A percentile compares a stretch with the other conserved stretches of the same genome.
These are phyloP conservation scores for Scalesia atractyloides DNA, from an alignment of 129 eudicot species.

Conservation along the genomic window DNA sequence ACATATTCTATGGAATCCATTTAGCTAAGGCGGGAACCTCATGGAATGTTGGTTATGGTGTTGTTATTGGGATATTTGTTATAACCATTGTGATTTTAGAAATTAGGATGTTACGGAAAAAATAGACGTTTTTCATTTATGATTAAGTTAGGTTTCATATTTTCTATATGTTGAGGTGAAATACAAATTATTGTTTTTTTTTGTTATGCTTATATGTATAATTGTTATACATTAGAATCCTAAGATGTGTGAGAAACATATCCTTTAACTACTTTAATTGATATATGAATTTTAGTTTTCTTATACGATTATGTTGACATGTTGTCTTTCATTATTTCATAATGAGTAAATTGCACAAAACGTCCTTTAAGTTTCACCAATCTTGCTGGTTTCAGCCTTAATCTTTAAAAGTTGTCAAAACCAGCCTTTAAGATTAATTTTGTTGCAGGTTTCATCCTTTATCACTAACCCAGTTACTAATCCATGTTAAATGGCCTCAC, in stretches of 20 bases:
- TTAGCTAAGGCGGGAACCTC: constrained; percentile 57
- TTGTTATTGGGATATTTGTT: constrained; percentile 37
- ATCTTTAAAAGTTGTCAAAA: too few relatives aligned
- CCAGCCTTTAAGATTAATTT: too few relatives aligned
- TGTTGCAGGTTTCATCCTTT: too few relatives aligned
- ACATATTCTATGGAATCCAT: constrained; percentile 77
- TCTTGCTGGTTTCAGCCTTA: too few relatives aligned
- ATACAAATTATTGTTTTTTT: background rate
- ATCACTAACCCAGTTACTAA: too few relatives aligned
- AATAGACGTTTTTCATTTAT: constrained; percentile 14
- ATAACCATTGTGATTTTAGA: constrained; percentile 45
- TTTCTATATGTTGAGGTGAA: background rate
- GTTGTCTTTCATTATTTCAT: too few relatives aligned
- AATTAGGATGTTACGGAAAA: constrained; percentile 41
- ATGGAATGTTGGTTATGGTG: constrained; percentile 64
- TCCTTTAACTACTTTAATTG: background rate
- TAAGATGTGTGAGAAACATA: background rate
- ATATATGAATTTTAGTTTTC: background rate
- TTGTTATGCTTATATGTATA: background rate
- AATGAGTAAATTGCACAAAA: too few relatives aligned
- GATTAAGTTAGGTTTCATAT: background rate
- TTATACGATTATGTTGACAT: background rate
- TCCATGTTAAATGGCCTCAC: too few relatives aligned
- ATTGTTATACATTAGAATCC: background rate
- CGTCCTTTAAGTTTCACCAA: too few relatives aligned